Evolutionary conservation across 2,329 filamentous ascomycete species (phyloP).

Genomic region (Cordyceps sp.): DNA sequence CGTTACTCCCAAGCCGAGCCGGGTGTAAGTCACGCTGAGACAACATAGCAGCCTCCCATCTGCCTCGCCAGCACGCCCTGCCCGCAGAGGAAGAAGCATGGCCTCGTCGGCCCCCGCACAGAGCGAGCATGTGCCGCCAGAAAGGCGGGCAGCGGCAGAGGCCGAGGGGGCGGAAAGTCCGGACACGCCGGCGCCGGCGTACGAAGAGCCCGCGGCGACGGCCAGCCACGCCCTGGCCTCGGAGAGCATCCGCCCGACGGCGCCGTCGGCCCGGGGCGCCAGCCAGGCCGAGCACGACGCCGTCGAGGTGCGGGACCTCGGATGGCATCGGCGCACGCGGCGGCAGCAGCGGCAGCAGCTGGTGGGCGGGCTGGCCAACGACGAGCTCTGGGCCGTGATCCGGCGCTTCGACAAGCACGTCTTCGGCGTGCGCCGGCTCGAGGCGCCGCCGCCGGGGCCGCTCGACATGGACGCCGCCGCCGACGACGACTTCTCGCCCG

Average conservation of each 20-base stretch:
- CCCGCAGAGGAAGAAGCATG: too few species aligned
- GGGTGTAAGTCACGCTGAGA: too few species aligned
- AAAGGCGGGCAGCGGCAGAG: too few species aligned
- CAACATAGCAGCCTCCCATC: too few species aligned
- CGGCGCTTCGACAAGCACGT: constrained; percentile 59
- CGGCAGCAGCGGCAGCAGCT: constrained; percentile 38
- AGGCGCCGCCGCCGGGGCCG: constrained; percentile 34
- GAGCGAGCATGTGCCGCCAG: too few species aligned
- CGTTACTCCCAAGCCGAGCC: too few species aligned
- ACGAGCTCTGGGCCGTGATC: constrained; percentile 56
- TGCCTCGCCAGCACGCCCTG: too few species aligned
- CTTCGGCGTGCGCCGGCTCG: constrained; percentile 51
- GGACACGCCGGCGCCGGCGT: too few species aligned
- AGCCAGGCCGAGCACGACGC: constrained; percentile 29
- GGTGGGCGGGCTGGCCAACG: constrained; percentile 52
- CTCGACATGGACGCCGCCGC: constrained; percentile 69
- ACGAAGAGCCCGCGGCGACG: too few species aligned
- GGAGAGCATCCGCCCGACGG: constrained; percentile 7
- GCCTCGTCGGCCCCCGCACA: too few species aligned
- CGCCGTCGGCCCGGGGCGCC: constrained; percentile 23
- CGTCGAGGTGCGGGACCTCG: constrained; percentile 45
- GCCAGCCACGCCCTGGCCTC: constrained; percentile 20
- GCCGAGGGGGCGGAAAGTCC: too few species aligned
- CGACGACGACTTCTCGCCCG: constrained; percentile 71
- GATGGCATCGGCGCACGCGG: constrained; percentile 54